Evolutionary conservation across 305 asterid species (phyloP).

Genomic region (Fraxinus paxiana): DNA sequence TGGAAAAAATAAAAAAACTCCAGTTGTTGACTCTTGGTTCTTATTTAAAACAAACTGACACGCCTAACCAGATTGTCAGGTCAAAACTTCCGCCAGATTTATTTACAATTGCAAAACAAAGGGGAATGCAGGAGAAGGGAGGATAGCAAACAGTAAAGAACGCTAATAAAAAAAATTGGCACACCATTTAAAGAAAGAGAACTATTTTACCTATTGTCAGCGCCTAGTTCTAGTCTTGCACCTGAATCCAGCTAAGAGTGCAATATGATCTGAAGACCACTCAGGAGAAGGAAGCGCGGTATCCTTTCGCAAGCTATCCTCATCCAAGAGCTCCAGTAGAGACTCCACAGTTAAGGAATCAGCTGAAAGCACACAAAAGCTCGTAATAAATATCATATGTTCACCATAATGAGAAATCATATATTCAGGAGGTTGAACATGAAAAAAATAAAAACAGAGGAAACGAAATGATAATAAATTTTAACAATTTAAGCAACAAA

Average conservation of each 20-base stretch:
- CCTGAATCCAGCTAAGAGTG: constrained; percentile 85
- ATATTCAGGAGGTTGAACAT: neutral
- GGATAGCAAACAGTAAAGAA: neutral
- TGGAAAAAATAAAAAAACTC: neutral
- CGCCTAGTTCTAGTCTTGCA: constrained; percentile 76
- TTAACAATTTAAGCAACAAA: neutral
- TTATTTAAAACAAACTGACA: neutral
- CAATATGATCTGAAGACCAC: constrained; percentile 98
- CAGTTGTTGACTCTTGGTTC: neutral
- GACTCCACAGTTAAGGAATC: constrained; percentile 84
- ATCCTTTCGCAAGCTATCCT: constrained; percentile 82
- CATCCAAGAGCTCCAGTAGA: constrained; percentile 88
- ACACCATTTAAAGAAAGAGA: neutral
- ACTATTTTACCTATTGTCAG: constrained; percentile 41
- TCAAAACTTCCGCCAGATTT: neutral
- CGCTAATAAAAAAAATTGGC: neutral
- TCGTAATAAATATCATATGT: neutral
- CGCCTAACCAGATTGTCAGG: neutral
- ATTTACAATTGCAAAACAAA: neutral
- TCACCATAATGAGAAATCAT: neutral
- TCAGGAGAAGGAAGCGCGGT: constrained; percentile 95
- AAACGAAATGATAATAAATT: neutral
- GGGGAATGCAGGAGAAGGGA: neutral
- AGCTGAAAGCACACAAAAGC: constrained; percentile 44
- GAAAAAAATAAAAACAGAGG: neutral